Percentiles rank a stretch among this genome's conserved stretches.
Conservation (phyloP, 345 rosid genomes). For the Punica granatum region DNA sequence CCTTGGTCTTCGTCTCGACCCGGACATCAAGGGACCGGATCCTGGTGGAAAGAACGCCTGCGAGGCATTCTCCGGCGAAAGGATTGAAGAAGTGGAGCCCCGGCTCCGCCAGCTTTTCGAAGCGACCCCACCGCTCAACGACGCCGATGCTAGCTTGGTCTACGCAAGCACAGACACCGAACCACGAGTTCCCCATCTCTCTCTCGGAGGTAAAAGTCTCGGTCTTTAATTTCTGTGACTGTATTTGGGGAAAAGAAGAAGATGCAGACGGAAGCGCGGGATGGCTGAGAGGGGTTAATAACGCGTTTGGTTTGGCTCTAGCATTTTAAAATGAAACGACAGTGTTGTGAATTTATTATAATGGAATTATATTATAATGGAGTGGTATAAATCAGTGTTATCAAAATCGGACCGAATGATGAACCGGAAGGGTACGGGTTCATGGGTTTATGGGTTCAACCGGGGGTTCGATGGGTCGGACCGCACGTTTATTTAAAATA, state of each 20-base stretch:
- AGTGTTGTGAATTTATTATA: too few relatives aligned
- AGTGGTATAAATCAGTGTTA: too few relatives aligned
- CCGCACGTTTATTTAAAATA: too few relatives aligned
- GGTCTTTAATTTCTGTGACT: background rate
- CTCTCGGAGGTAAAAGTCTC: background rate
- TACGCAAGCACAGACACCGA: slow-evolving; percentile 47
- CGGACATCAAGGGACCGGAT: slow-evolving; percentile 83
- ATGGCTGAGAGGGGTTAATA: background rate
- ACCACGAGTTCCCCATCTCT: slow-evolving; percentile 56
- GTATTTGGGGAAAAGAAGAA: background rate
- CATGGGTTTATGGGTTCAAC: too few relatives aligned
- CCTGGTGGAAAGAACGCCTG: slow-evolving; percentile 85
- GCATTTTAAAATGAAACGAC: too few relatives aligned
- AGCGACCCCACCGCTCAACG: slow-evolving; percentile 89
- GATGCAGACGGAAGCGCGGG: background rate
- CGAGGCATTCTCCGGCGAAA: slow-evolving; percentile 58
- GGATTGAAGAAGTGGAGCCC: slow-evolving; percentile 78
- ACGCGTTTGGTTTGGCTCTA: too few relatives aligned
- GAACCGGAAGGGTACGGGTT: too few relatives aligned
- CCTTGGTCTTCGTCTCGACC: slow-evolving; percentile 96
- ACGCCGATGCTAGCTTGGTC: slow-evolving; percentile 84
- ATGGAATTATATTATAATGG: too few relatives aligned
- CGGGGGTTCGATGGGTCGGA: too few relatives aligned
- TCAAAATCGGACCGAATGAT: too few relatives aligned
- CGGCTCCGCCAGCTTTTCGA: slow-evolving; percentile 74